Evolutionary conservation across 306 rosid species (phyloP).

Genomic region (Pachyrhizus erosus): DNA sequence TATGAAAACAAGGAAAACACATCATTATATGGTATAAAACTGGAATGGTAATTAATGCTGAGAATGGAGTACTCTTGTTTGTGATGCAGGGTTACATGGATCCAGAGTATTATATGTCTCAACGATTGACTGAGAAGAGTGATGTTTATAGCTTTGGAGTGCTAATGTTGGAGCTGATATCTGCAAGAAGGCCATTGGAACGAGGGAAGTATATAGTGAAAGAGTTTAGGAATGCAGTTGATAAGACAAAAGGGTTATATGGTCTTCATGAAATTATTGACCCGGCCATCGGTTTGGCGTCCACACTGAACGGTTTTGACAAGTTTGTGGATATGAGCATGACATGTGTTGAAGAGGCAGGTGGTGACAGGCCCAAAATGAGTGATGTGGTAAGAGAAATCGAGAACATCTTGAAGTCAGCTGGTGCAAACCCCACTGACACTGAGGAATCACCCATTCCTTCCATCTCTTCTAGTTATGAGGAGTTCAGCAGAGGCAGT

Average conservation of each 20-base stretch:
- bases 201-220: constrained; percentile 61
- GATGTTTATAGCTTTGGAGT: constrained; percentile 77
- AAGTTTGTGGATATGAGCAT: constrained; percentile 58
- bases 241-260: constrained; percentile 45
- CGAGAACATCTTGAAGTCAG: constrained; percentile 53
- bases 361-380: constrained; percentile 63
- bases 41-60: constrained; percentile 13
- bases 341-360: constrained; percentile 56
- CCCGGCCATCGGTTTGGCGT: constrained; percentile 42
- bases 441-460: constrained; percentile 49
- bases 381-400: constrained; percentile 62
- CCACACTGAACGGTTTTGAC: constrained; percentile 49
- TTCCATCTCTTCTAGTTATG: constrained; percentile 56
- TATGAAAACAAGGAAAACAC: too few relatives aligned
- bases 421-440: constrained; percentile 45
- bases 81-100: constrained; percentile 68
- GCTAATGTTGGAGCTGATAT: constrained; percentile 65
- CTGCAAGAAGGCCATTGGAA: constrained; percentile 64
- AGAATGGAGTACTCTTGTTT: constrained; percentile 12
- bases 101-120: constrained; percentile 48
- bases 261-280: constrained; percentile 54
- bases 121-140: constrained; percentile 63
- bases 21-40: too few relatives aligned
- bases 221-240: constrained; percentile 48
- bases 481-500: constrained; percentile 39